Evolutionary conservation across 257 asterid species (phyloP), one percentile per base, ranked within the genome.

Genomic region (Lavandula angustifolia): DNA sequence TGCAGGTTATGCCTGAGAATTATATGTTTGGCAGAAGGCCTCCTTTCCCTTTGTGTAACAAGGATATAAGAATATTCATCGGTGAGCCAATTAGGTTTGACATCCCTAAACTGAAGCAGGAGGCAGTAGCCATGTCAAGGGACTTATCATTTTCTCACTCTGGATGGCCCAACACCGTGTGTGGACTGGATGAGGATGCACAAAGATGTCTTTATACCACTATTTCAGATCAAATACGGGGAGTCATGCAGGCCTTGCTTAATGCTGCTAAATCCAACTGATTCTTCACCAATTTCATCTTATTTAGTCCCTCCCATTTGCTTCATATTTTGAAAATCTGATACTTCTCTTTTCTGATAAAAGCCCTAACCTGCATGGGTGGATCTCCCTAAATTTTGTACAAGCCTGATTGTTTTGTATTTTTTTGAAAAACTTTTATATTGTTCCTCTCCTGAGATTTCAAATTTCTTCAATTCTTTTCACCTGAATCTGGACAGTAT

Each of bases 1-100:
- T 73, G 43, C 86, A 92, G 98, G 95, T 92, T 48, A 89, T 92
- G 98, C 98, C 97, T 0, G 98, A 92, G 82, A 82, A 81, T 11
- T 89, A 85, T 62, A 81, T 83, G 70, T 85, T 82, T 69, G 94
- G 87, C 17, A 84, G 78, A 74, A 76, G 83, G 65, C 97, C 94
- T 50, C 95, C 75, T 49, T 55, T 94, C n/a, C 98, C 99, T 38
- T 73, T 94, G 80, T 84, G 85, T 43, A 81, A 81, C 70, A 81
- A 52, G 78, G 81, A 90, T 41, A 83, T 90, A 22, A 74, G 75
- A 27, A 83, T 90, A 68, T 75, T 73, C 5, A 60, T 94, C 9
- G 99, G 99, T 1, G 95, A 94, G 76, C 98, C 99, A 56, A 80
- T 94, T 34, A 78, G 51, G 47, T 87, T 94, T 22, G 84, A 90